Evolutionary conservation across 2,329 filamentous ascomycete species (phyloP), one percentile per base, ranked within the genome.

Genomic region (Bipolaris bicolor): DNA sequence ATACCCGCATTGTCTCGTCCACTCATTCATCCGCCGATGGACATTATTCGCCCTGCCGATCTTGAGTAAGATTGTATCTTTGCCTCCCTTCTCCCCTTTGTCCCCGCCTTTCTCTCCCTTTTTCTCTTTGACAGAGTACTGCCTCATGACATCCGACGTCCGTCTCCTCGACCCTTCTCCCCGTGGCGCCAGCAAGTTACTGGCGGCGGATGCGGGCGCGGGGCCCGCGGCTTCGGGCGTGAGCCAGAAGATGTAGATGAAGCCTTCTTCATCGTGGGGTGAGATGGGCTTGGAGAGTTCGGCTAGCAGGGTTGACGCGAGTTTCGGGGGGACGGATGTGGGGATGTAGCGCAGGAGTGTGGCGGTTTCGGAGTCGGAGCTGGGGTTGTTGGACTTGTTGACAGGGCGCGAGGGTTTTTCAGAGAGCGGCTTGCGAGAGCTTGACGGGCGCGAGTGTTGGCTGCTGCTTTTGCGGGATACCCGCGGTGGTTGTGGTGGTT

Each of bases 231-330:
- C 81, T 31, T 92, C 88, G 9, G 72, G 63, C 0, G 92, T 97
- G 20, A 97, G 83, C 92, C 94, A 97, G 82, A 98, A 99, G 77
- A 99, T 96, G 83, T 99, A 99, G 65, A 99, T 98, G 79, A 95
- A 99, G 36, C 95, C 95, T 47, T 73, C 72, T 66, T 96, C 91
- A 64, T 95, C 91, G 52, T 83, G 80, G 20, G 86, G 80, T 0
- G 91, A 92, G 44, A 93, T 85, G 1, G 82, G 92, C 80, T 84
- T 95, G 73, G 77, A 86, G 9, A 98, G 82, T 75, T 98, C 93
- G 2, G 88, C 81, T 58, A 94, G 83, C 3, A 98, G 82, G 5
- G 82, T 79, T 0, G 91, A 89, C 0, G 90, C 81, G 0, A 87
- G 90, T 65, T 89, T 81, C 1, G 90, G 87, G 2, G 88, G 83